Evolutionary conservation across 768 basidiomycete species (phyloP), one percentile per base, ranked within the genome.

Genomic region (Boletus pseudopeckii): DNA sequence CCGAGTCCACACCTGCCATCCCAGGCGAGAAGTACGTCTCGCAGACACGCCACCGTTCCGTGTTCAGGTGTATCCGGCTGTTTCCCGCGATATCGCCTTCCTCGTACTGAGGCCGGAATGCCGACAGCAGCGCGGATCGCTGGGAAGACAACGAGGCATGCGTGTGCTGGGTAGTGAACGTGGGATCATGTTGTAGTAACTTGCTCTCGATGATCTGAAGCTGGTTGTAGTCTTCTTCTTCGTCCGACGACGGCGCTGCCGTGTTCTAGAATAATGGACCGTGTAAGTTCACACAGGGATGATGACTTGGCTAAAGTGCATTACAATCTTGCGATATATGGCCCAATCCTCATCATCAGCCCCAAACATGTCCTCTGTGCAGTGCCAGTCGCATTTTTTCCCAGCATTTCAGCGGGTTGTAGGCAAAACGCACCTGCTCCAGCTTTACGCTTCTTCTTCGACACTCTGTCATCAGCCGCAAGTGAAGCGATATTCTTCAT

Each of bases 291-390:
- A 33, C 2, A 18, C 2, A 34, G 20, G 15, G 15, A 39, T 28
- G 18, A 8, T 41, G 34, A 14, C 8, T 26, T 1, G 32, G 30
- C 28, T 7, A 4, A 18, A 10, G 69, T 82, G 58, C 26, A 22
- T 64, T 66, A 95, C 95, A 54, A 99, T 94, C 72, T 98, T 94
- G 59, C 96, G 90, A 67, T 98, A 98, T 54, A 98, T 93, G 0
- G 88, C 87, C 95, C 96, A 98, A 66, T 98, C 96, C 7, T 89
- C 93, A 65, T 98, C 95, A 59, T 96, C 87, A 17, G 85, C 86
- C 4, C 96, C 94, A 65, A 98, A 99, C 74, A 77, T 85, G 61
- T 98, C 95, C 75, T 98, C 95, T 88, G 49, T 37, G 13, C 34
- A 41, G 20, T 11, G 7, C n/a, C 32, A 17, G 32, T n/a, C 37